A percentile compares a stretch with the other conserved stretches of the same genome.
phyloP scores from a whole-genome alignment of 257 asterid genomes.

The Capsicum rhomboideum region DNA sequence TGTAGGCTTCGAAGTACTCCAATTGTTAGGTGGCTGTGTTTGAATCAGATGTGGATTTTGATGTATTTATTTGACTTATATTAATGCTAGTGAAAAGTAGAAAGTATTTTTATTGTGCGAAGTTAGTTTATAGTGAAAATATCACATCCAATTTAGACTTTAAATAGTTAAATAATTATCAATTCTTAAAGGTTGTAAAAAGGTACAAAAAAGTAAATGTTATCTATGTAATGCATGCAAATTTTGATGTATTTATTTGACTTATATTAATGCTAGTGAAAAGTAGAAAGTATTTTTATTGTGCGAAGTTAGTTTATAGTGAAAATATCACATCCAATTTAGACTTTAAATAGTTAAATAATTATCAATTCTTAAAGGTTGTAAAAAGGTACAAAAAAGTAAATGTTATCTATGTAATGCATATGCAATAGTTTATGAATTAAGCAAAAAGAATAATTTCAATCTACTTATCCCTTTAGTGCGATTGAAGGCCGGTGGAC shows the following conservation, averaged over 20 bases:
- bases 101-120: not conserved
- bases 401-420: too few relatives aligned
- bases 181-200: not conserved
- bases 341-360: not conserved
- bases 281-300: not conserved
- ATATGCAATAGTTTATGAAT: not conserved
- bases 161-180: not conserved
- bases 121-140: not conserved
- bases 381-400: not conserved
- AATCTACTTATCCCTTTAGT: not conserved
- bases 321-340: not conserved
- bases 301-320: not conserved
- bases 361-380: not conserved
- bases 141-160: not conserved
- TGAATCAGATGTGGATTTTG: not conserved
- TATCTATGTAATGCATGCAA: too few relatives aligned
- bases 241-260: not conserved
- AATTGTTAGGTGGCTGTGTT: not conserved
- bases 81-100: not conserved
- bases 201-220: not conserved
- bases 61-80: not conserved
- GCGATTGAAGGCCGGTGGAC: not conserved
- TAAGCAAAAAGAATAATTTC: not conserved
- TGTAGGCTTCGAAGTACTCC: not conserved
- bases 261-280: not conserved